Conservation (phyloP, 495 filamentous ascomycete species). For the Parachaetomium inaequale region DNA sequence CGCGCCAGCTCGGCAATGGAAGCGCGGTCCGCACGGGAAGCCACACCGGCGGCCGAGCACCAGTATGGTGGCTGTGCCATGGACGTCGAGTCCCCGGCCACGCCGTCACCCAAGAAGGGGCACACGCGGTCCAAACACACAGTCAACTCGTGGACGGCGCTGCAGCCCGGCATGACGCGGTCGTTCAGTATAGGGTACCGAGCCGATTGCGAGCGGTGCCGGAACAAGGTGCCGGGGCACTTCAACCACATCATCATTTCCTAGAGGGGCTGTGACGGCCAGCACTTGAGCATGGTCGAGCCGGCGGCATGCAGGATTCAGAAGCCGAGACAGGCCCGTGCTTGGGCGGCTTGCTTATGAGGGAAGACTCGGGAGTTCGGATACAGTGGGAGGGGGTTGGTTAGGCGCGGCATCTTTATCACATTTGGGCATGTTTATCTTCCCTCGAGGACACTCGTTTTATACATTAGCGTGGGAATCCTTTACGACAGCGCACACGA, state of each 20-base stretch:
- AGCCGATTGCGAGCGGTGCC: constrained; percentile 83
- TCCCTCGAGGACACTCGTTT: neutral
- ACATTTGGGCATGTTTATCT: neutral
- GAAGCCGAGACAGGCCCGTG: neutral
- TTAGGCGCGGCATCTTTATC: neutral
- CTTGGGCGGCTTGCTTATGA: neutral
- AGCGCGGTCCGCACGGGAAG: constrained; percentile 10
- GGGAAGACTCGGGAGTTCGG: neutral
- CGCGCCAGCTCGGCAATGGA: constrained; percentile 23
- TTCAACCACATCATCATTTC: constrained; percentile 76
- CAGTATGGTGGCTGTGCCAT: constrained; percentile 21
- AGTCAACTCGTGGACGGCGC: constrained; percentile 46
- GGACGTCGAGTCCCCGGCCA: constrained; percentile 32
- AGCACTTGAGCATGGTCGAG: constrained; percentile 11
- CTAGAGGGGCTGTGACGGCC: constrained; percentile 32
- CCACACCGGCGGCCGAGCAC: neutral
- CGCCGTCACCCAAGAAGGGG: constrained; percentile 38
- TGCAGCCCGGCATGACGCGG: constrained; percentile 57
- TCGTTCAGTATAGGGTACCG: constrained; percentile 80
- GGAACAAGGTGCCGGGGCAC: constrained; percentile 73
- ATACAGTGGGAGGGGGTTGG: neutral
- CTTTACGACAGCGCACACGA: neutral
- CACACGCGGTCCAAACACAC: constrained; percentile 48
- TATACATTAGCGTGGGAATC: neutral
- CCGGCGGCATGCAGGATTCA: constrained; percentile 7